Evolutionary conservation across 73 alveolate species (phyloP).

Genomic region (Loxodes magnus): DNA sequence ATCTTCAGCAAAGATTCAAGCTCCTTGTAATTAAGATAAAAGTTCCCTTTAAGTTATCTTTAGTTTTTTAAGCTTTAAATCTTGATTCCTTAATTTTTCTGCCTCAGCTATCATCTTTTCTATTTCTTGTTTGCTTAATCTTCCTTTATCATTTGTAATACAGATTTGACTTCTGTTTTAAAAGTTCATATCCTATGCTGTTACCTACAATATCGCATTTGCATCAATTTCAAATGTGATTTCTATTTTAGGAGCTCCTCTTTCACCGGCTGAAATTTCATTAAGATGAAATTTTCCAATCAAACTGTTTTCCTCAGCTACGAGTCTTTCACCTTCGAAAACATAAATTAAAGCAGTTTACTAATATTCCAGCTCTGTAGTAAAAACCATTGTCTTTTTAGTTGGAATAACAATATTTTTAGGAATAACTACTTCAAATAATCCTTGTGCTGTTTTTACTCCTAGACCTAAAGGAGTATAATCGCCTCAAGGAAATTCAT

Average conservation of each 20-base stretch:
- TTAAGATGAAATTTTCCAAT: conserved; percentile 63
- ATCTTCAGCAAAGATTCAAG: no score
- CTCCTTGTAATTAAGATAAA: no score
- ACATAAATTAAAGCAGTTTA: conserved; percentile 59
- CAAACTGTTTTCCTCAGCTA: conserved; percentile 57
- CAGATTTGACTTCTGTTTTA: conserved; percentile 47
- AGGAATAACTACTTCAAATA: background rate
- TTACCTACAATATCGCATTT: conserved; percentile 65
- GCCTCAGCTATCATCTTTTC: conserved; percentile 41
- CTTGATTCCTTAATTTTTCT: conserved; percentile 37
- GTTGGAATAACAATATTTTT: background rate
- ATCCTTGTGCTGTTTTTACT: conserved; percentile 31
- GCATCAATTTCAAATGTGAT: conserved; percentile 83
- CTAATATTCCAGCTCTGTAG: no score
- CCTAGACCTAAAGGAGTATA: conserved; percentile 36
- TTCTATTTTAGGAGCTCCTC: conserved; percentile 90
- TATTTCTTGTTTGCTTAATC: no score
- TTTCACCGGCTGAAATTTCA: conserved; percentile 71
- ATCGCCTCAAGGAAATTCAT: conserved; percentile 30
- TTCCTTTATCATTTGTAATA: no score
- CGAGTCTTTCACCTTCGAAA: conserved; percentile 72
- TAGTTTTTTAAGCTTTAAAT: conserved; percentile 28
- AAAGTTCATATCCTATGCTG: conserved; percentile 75
- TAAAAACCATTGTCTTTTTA: background rate
- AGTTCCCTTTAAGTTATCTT: no score